Base-by-base conservation (phyloP, 1,139 yeast genomes). In the Scheffersomyces stambukii region DNA sequence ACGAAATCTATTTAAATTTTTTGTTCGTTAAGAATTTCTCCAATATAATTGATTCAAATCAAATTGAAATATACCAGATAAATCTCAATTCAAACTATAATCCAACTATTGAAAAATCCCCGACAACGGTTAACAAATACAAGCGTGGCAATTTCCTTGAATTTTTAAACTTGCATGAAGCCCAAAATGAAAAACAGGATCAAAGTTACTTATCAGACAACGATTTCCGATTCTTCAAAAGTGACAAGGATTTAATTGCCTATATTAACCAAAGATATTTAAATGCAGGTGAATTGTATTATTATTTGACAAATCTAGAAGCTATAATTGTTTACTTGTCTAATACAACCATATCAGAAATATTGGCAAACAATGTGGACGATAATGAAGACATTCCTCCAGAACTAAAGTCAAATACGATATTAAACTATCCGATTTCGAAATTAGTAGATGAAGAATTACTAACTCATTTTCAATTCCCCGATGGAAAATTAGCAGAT, bases 231-330 rank as follows among this genome's bases (percentile, higher is more conserved):
- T 58, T 57, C 29, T 60, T 57, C 41, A 43, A 42, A 8, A 51
- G 48, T 29, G 70, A 65, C 35, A 46, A 45, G 25, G 57, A 51
- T 8, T 41, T 64, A 26, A 47, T 61, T 9, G 46, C 50, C 8
- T 52, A 47, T 37, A 46, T 65, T 10, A 50, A 50, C 35, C 31
- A 43, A 8, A 46, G 38, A n/a, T 58, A 48, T 34, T 46, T 64
- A 26, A 64, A 66, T 41, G 50, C 50, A 16, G 70, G 72, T 3
- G 73, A 66, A 35, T 37, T 58, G 19, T 52, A 50, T 32, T 66
- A 57, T 35, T 65, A 64, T 38, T 43, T 66, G 19, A 65, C 72
- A 8, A 66, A 66, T 37, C 60, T 65, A 31, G 73, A 66, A 32
- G 73, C 73, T 1, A 57, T 62, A 12, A 45, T 65, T 13, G 57